Base-by-base conservation (phyloP, 2,329 filamentous ascomycete genomes). In the Sclerotinia minor region DNA sequence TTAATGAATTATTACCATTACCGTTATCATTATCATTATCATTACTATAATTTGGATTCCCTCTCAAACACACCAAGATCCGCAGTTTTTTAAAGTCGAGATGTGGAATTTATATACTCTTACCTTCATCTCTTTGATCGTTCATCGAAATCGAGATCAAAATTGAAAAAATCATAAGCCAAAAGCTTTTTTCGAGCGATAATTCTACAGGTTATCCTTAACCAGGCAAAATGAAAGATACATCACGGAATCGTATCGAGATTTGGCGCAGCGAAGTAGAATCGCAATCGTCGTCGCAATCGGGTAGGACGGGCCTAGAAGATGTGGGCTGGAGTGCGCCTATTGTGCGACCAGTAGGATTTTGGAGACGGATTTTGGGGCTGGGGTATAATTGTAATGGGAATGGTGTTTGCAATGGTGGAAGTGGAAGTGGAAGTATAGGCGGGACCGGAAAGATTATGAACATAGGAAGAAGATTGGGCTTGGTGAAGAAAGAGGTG, bases 221-320 rank as follows among this genome's bases (percentile, higher is more conserved):
- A n/a, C n/a, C n/a, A n/a, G n/a, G n/a, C n/a, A n/a, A n/a, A n/a
- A n/a, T n/a, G n/a, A n/a, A n/a, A 60, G 45, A 58, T 29, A 32
- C 49, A 49, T 29, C 54, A 50, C 44, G 32, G 29, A 66, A 66
- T 45, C 45, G 64, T 4, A 66, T 66, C 32, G 54, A 66, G 13
- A 59, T 66, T 32, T 66, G 64, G 64, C 55, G 64, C 4, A 60
- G 54, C 45, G 64, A 66, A 58, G 54, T 66, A 3, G 35, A 55
- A 32, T 66, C 64, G 24, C 64, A 41, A 38, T 60, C 64, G 24
- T 66, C 64, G n/a, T 66, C 64, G 32, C 44, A 47, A 32, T 60
- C 41, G 17, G 32, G 29, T 59, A 19, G 47, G 13, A 44, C 50
- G 26, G n/a, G 26, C 35, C 6, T 35, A 35, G 35, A 35, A 32